Conservation (phyloP, 768 basidiomycete genomes). For the Rubroboletus pulcherrimus region DNA sequence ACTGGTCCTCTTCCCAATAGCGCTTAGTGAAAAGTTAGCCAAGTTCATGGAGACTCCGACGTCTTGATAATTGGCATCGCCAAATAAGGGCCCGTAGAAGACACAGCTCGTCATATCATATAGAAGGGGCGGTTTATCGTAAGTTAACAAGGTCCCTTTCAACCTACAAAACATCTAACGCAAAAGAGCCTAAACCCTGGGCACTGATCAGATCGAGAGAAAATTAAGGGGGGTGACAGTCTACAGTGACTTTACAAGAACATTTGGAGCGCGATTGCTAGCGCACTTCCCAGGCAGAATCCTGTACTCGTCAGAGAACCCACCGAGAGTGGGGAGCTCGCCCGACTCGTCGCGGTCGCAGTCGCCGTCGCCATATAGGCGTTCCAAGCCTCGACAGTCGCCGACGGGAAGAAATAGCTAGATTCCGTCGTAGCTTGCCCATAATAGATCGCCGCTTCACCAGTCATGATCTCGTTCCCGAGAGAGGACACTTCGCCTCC, state of each 20-base stretch:
- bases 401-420: slow-evolving; percentile 51
- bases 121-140: no score
- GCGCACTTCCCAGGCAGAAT: not conserved
- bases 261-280: not conserved
- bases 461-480: slow-evolving; percentile 48
- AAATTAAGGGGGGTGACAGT: not conserved
- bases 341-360: slow-evolving; percentile 22
- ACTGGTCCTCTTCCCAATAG: no score
- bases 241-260: not conserved
- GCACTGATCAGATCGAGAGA: no score
- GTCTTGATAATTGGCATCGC: no score
- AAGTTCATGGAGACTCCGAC: no score
- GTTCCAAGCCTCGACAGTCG: slow-evolving; percentile 58
- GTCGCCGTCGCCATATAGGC: slow-evolving; percentile 46
- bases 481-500: slow-evolving; percentile 50
- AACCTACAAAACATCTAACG: no score
- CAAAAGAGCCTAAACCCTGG: no score
- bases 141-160: no score
- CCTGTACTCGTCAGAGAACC: not conserved
- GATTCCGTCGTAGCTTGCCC: slow-evolving; percentile 46
- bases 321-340: not conserved
- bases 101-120: no score
- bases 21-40: no score
- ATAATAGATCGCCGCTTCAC: slow-evolving; percentile 52
- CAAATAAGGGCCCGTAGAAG: no score